A percentile compares a stretch with the other conserved stretches of the same genome.
These are phyloP conservation scores for Limtongia smithiae DNA, from an alignment of 805 yeast species.

Conservation along the genomic window DNA sequence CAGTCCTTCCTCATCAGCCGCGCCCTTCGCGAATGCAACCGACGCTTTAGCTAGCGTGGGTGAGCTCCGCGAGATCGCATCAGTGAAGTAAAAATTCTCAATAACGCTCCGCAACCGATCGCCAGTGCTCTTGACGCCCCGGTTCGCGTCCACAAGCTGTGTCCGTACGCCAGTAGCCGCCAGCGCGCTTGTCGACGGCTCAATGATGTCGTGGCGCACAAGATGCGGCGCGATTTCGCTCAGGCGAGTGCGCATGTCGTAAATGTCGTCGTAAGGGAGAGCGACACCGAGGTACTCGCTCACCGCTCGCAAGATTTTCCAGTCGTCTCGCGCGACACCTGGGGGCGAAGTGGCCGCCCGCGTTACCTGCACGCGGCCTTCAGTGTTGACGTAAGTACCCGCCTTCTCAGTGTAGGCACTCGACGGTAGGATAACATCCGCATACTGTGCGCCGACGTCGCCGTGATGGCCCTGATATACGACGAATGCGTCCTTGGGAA, in stretches of 20 bases:
- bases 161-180: slow-evolving; percentile 56
- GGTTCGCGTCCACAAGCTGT: slow-evolving; percentile 37
- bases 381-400: slow-evolving; percentile 83
- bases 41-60: slow-evolving; percentile 90
- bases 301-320: slow-evolving; percentile 81
- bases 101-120: slow-evolving; percentile 63
- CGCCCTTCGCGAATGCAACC: slow-evolving; percentile 36
- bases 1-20: slow-evolving; percentile 19
- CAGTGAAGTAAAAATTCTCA: slow-evolving; percentile 82
- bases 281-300: slow-evolving; percentile 69
- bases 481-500: slow-evolving; percentile 82
- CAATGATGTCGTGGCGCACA: slow-evolving; percentile 69
- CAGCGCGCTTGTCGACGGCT: slow-evolving; percentile 58
- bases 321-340: slow-evolving; percentile 86
- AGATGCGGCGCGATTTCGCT: slow-evolving; percentile 78
- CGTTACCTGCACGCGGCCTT: slow-evolving; percentile 81
- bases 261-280: slow-evolving; percentile 72
- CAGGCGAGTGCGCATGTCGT: slow-evolving; percentile 64
- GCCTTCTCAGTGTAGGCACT: slow-evolving; percentile 85
- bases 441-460: slow-evolving; percentile 81
- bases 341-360: slow-evolving; percentile 87
- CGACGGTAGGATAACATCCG: slow-evolving; percentile 83
- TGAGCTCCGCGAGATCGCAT: slow-evolving; percentile 79
- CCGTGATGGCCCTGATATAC: slow-evolving; percentile 92
- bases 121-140: slow-evolving; percentile 45